A percentile compares a stretch with the other conserved stretches of the same genome.
Conservation (phyloP, 768 basidiomycete genomes). For the Mycena venus region DNA sequence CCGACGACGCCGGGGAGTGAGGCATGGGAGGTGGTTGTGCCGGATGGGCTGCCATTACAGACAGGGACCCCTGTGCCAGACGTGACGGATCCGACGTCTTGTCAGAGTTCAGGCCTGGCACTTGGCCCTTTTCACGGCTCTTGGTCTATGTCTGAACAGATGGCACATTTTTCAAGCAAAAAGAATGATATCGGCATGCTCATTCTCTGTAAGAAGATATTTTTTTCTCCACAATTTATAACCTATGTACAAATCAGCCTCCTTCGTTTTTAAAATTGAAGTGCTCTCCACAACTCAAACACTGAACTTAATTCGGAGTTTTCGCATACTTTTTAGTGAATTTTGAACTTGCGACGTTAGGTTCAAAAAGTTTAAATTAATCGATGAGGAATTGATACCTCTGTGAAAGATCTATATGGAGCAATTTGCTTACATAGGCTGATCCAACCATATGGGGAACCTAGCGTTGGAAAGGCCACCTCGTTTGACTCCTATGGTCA, state of each 20-base stretch:
- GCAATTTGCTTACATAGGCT: not conserved
- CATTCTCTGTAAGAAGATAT: not conserved
- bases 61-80: constrained; percentile 3
- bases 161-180: not conserved
- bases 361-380: too few species aligned
- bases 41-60: not conserved
- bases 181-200: not conserved
- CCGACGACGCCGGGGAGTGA: constrained; percentile 2
- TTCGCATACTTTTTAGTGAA: too few species aligned
- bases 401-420: not conserved
- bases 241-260: not conserved
- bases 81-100: constrained; percentile 1
- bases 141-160: not conserved
- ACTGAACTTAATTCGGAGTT: too few species aligned
- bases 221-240: not conserved
- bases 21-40: not conserved
- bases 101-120: not conserved
- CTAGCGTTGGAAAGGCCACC: not conserved
- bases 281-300: not conserved
- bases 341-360: not conserved
- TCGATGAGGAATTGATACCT: too few species aligned
- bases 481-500: not conserved
- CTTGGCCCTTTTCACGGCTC: not conserved
- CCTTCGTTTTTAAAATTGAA: not conserved
- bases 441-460: not conserved